Evolutionary conservation across 2,329 filamentous ascomycete species (phyloP).

Genomic region (Dryadomyces quercus-mongolicae): DNA sequence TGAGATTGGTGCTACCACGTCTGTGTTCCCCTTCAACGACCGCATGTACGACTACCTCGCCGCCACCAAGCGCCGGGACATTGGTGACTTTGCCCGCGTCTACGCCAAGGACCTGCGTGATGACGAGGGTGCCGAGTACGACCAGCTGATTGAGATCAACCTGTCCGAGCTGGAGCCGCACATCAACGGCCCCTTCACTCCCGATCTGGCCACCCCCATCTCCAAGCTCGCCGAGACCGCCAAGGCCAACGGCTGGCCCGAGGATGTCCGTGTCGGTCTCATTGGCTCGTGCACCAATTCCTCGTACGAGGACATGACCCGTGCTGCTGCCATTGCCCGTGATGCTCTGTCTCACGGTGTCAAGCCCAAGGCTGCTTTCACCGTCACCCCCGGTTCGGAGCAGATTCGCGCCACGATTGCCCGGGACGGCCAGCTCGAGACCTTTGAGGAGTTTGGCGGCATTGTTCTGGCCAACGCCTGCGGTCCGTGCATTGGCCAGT

Average conservation of each 20-base stretch:
- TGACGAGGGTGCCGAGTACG: conserved; percentile 88
- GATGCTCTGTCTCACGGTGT: conserved; percentile 86
- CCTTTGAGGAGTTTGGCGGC: conserved; percentile 92
- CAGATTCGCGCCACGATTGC: conserved; percentile 91
- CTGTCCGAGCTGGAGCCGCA: conserved; percentile 90
- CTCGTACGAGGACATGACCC: conserved; percentile 79
- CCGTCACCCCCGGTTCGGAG: conserved; percentile 91
- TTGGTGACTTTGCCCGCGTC: conserved; percentile 76
- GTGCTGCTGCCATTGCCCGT: conserved; percentile 79
- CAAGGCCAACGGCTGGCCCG: conserved; percentile 90
- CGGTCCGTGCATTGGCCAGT: conserved; percentile 86
- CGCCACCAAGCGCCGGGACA: conserved; percentile 80
- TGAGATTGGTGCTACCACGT: conserved; percentile 77
- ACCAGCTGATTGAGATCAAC: conserved; percentile 93
- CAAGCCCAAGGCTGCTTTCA: conserved; percentile 89
- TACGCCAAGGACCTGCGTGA: conserved; percentile 79
- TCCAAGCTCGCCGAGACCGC: conserved; percentile 94
- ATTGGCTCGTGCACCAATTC: conserved; percentile 98
- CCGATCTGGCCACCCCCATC: conserved; percentile 93
- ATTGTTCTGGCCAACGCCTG: conserved; percentile 93
- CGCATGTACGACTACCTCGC: conserved; percentile 92
- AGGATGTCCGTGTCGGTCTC: conserved; percentile 90
- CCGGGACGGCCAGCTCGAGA: conserved; percentile 82
- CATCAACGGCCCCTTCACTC: conserved; percentile 98
- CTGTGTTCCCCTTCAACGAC: conserved; percentile 95